Evolutionary conservation across 768 basidiomycete genomes (phyloP).

Genomic region (Rhodosporidiobolus sp.): DNA sequence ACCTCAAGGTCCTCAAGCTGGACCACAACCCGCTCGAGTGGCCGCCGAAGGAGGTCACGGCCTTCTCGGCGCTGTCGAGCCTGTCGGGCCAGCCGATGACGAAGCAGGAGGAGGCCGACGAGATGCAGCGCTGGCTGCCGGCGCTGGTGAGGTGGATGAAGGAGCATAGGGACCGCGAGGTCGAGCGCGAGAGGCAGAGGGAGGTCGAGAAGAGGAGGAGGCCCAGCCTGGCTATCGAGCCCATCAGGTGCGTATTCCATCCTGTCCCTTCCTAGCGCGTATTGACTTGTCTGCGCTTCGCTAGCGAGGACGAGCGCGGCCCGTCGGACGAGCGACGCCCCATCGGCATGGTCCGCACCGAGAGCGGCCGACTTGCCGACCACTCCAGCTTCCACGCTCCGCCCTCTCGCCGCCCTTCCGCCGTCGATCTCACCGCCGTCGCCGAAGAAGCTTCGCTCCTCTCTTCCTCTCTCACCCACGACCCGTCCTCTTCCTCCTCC

Average conservation of each 20-base stretch:
- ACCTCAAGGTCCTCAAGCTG: slow-evolving; percentile 73
- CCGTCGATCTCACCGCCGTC: slow-evolving; percentile 1
- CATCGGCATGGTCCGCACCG: slow-evolving; percentile 8
- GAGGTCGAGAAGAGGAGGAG: slow-evolving; percentile 11
- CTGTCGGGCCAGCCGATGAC: slow-evolving; percentile 34
- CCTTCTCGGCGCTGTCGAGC: slow-evolving; percentile 7
- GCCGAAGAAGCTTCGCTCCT: background rate
- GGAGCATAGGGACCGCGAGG: slow-evolving; percentile 20
- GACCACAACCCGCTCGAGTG: slow-evolving; percentile 93
- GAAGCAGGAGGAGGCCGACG: slow-evolving; percentile 55
- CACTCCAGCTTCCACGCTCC: too few species aligned
- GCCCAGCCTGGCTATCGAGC: slow-evolving; percentile 10
- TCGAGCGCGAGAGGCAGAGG: slow-evolving; percentile 20
- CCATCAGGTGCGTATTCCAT: slow-evolving; percentile 6
- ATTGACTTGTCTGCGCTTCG: too few species aligned
- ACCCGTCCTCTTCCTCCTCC: background rate
- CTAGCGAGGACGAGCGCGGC: slow-evolving; percentile 27
- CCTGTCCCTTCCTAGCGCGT: too few species aligned
- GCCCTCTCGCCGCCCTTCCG: background rate
- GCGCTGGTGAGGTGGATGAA: slow-evolving; percentile 27
- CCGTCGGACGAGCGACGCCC: background rate
- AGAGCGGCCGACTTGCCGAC: slow-evolving; percentile 19
- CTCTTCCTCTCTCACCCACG: background rate
- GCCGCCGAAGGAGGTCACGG: slow-evolving; percentile 64
- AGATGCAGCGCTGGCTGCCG: slow-evolving; percentile 67